These are phyloP conservation scores for Xylaria polymorpha DNA, from an alignment of 2,329 filamentous ascomycete genomes.

Conservation along the genomic window DNA sequence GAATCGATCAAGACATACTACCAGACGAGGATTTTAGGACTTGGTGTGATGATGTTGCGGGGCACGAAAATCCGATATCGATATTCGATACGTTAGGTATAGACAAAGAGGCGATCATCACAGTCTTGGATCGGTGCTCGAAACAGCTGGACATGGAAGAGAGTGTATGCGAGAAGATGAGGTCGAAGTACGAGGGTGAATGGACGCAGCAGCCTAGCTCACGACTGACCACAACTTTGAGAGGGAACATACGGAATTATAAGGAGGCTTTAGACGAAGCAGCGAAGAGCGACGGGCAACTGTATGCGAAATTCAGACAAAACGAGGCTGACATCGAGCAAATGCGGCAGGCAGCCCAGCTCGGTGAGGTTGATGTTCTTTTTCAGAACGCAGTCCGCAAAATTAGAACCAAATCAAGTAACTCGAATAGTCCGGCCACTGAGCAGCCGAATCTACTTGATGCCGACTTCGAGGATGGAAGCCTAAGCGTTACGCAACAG, in stretches of 20 bases:
- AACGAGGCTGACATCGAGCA: slow-evolving; percentile 92
- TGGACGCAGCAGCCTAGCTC: slow-evolving; percentile 98
- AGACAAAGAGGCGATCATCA: slow-evolving; percentile 80
- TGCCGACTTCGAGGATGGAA: slow-evolving; percentile 86
- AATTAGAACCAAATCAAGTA: slow-evolving; percentile 73
- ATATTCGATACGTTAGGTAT: slow-evolving; percentile 83
- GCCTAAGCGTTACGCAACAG: slow-evolving; percentile 86
- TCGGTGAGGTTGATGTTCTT: slow-evolving; percentile 85
- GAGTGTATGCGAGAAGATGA: slow-evolving; percentile 98
- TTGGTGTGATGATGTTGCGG: slow-evolving; percentile 94
- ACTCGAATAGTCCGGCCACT: slow-evolving; percentile 68
- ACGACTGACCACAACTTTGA: slow-evolving; percentile 85
- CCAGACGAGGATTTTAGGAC: slow-evolving; percentile 91
- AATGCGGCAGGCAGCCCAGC: slow-evolving; percentile 90
- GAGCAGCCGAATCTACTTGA: slow-evolving; percentile 86
- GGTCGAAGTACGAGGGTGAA: slow-evolving; percentile 92
- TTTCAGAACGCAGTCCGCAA: slow-evolving; percentile 90
- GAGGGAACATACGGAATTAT: slow-evolving; percentile 88
- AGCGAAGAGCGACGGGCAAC: slow-evolving; percentile 82
- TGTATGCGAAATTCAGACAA: slow-evolving; percentile 85
- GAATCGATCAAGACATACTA: slow-evolving; percentile 86
- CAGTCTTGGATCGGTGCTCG: slow-evolving; percentile 79
- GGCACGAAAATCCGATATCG: slow-evolving; percentile 80
- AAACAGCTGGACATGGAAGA: slow-evolving; percentile 97
- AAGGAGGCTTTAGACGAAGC: slow-evolving; percentile 91